phyloP scores from a whole-genome alignment of 768 basidiomycete species.

The Termitomyces sp. region DNA sequence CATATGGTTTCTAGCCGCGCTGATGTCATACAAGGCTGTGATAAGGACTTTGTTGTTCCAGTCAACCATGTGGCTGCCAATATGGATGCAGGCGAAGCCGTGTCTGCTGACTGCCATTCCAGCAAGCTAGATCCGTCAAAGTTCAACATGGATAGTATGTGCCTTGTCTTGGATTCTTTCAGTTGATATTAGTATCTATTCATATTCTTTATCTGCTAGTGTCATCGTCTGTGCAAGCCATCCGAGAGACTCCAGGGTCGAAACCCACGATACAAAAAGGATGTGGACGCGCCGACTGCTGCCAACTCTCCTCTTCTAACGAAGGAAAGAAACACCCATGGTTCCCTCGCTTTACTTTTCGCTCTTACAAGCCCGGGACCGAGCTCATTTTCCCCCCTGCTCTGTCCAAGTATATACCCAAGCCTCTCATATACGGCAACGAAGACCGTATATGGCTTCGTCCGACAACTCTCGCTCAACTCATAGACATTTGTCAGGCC shows the following conservation, averaged over 20 bases:
- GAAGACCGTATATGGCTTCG: slow-evolving; percentile 10
- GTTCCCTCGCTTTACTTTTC: slow-evolving; percentile 14
- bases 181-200: neutral
- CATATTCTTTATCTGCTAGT: neutral
- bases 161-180: neutral
- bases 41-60: slow-evolving; percentile 8
- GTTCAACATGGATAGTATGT: slow-evolving; percentile 5
- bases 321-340: slow-evolving; percentile 6
- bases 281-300: slow-evolving; percentile 14
- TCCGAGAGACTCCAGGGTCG: neutral
- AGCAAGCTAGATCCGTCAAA: neutral
- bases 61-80: slow-evolving; percentile 11
- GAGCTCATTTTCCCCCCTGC: slow-evolving; percentile 13
- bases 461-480: slow-evolving; percentile 8
- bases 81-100: slow-evolving; percentile 9
- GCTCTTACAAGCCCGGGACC: slow-evolving; percentile 10
- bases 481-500: slow-evolving; percentile 6
- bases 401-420: slow-evolving; percentile 3
- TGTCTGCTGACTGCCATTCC: neutral
- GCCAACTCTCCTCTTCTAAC: slow-evolving; percentile 7
- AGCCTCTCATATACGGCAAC: slow-evolving; percentile 10
- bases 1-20: no score
- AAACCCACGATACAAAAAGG: neutral
- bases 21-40: neutral
- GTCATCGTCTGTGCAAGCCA: neutral